phyloP scores from a whole-genome alignment of 2,329 filamentous ascomycete genomes.

The Fusarium buxicola region DNA sequence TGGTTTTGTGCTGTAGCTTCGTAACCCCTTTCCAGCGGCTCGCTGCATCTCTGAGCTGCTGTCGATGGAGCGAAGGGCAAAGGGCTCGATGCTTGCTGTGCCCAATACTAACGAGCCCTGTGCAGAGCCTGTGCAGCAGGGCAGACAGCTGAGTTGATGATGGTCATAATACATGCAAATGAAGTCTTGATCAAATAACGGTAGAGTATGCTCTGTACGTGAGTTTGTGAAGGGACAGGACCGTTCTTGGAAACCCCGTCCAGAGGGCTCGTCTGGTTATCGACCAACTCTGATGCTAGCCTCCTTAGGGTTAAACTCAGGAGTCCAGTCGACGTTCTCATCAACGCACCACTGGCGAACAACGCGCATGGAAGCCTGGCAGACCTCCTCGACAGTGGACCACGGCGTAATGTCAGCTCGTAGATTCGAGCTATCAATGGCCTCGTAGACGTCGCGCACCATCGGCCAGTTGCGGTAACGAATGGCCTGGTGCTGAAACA shows the following conservation, averaged over 20 bases:
- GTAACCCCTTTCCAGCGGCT: background rate
- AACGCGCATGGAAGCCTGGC: constrained; percentile 53
- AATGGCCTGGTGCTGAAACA: constrained; percentile 45
- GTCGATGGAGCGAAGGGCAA: constrained; percentile 1
- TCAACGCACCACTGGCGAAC: constrained; percentile 58
- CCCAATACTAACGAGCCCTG: background rate
- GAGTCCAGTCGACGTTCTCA: constrained; percentile 60
- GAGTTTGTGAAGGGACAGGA: background rate
- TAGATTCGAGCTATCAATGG: constrained; percentile 46
- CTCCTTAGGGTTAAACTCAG: constrained; percentile 50
- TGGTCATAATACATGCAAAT: constrained; percentile 22
- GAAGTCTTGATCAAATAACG: constrained; percentile 2
- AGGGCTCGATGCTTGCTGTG: no score
- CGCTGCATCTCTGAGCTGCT: background rate
- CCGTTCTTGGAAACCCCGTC: background rate
- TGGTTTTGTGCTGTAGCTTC: background rate
- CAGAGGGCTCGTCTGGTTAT: background rate
- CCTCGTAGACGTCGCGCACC: constrained; percentile 48
- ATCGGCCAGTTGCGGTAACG: constrained; percentile 45
- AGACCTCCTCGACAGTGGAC: constrained; percentile 59
- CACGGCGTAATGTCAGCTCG: constrained; percentile 54
- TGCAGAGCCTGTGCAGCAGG: background rate
- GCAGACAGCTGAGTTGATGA: background rate
- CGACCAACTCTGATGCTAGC: constrained; percentile 30
- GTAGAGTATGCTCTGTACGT: background rate